Base-by-base conservation (phyloP, 306 rosid genomes). In the Quercus cerris region DNA sequence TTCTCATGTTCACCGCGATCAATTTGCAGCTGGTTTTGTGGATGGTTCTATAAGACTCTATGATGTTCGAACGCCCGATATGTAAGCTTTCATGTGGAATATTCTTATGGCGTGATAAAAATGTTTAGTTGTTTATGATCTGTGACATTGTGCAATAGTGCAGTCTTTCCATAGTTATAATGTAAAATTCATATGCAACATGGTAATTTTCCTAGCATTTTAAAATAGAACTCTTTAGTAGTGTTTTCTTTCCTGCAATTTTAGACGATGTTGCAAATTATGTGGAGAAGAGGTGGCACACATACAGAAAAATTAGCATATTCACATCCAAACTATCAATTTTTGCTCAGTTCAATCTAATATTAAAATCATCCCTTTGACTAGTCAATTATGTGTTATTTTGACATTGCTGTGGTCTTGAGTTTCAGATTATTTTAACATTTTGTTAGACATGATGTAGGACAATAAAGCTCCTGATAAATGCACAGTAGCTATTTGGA, bases 1-100 rank as follows among this genome's bases (percentile, higher is more conserved):
- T 68, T 93, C 99, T 87, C 98, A 96, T 78, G 97, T 96, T 78
- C 94, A 96, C 6, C 97, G 98, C 57, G 94, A 97, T 28, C 98
- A 88, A 73, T 83, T 96, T 76, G 91, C 98, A n/a, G 99, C 99
- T 84, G 98, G 99, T 79, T 96, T 91, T 82, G 62, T 85, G 44
- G 99, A 96, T 70, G 98, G 98, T 80, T 91, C 97, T 79, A 92
- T 96, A 69, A 87, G 93, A 85, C 86, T 96, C 38, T 96, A 96
- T 80, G 99, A 96, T 81, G 88, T 85, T 74, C 90, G 99, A 73
- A 83, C 89, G 28, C 98, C 97, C 75, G 97, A 91, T 61, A 81
- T 82, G 99, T 96, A 88, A 91, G 99, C 85, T 41, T 35, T 25
- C 51, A 73, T 77, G 4, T 19, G 9, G 17, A 49, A 17, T 33